These are phyloP conservation scores for Myxozyma sirexii DNA, from an alignment of 805 yeast genomes.

Conservation along the genomic window DNA sequence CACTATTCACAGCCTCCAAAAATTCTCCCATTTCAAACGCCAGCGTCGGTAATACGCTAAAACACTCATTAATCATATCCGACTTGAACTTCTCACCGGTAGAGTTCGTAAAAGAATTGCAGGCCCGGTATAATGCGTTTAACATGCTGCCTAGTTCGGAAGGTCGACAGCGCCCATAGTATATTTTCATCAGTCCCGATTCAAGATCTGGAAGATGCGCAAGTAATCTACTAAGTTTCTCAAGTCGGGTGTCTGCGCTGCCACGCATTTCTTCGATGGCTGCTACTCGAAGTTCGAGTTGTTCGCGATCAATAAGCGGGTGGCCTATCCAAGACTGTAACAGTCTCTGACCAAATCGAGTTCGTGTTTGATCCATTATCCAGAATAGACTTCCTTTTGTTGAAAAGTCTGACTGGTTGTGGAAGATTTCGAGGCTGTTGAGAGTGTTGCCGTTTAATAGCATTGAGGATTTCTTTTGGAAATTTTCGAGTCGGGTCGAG, in stretches of 20 bases:
- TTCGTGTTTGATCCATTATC: slow-evolving; percentile 78
- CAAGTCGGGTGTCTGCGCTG: slow-evolving; percentile 35
- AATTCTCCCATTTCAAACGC: slow-evolving; percentile 40
- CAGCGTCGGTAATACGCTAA: slow-evolving; percentile 46
- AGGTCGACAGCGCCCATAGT: slow-evolving; percentile 58
- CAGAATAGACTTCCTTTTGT: slow-evolving; percentile 73
- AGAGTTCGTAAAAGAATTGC: slow-evolving; percentile 37
- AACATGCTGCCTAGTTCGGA: slow-evolving; percentile 62
- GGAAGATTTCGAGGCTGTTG: slow-evolving; percentile 72
- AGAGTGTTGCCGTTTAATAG: slow-evolving; percentile 67
- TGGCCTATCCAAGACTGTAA: slow-evolving; percentile 71
- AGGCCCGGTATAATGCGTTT: slow-evolving; percentile 47
- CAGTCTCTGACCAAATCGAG: slow-evolving; percentile 72
- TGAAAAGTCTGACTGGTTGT: slow-evolving; percentile 59
- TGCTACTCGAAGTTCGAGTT: slow-evolving; percentile 62
- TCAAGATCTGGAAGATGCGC: slow-evolving; percentile 58
- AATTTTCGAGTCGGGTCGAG: slow-evolving; percentile 54
- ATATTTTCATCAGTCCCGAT: slow-evolving; percentile 57
- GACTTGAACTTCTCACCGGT: slow-evolving; percentile 44
- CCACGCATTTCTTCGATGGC: slow-evolving; percentile 56
- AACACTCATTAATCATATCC: slow-evolving; percentile 45
- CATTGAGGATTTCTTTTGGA: slow-evolving; percentile 53
- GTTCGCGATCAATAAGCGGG: slow-evolving; percentile 62
- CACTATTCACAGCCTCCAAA: slow-evolving; percentile 35
- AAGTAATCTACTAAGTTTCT: slow-evolving; percentile 39